These are phyloP conservation scores for Scutellaria galericulata DNA, from an alignment of 257 asterid genomes.

Conservation along the genomic window DNA sequence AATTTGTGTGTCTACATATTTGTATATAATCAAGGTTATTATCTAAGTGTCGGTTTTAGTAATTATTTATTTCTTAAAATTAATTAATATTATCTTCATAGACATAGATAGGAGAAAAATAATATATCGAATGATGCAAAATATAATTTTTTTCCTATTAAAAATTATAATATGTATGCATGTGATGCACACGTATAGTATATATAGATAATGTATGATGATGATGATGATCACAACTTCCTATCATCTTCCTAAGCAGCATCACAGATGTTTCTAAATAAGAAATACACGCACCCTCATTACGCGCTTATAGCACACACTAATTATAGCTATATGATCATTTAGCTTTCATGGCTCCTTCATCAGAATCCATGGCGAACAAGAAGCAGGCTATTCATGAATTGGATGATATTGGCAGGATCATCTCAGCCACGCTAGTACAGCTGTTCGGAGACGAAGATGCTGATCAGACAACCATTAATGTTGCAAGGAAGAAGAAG, in stretches of 20 bases:
- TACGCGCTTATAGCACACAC: not conserved
- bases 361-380: not conserved
- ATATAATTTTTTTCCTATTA: too few relatives aligned
- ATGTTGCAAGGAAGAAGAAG: conserved; percentile 1
- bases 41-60: too few relatives aligned
- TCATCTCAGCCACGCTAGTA: conserved; percentile 19
- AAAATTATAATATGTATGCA: too few relatives aligned
- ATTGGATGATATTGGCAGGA: not conserved
- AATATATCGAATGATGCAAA: too few relatives aligned
- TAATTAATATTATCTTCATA: too few relatives aligned
- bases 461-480: conserved; percentile 6
- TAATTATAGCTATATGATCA: too few relatives aligned
- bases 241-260: conserved; percentile 29
- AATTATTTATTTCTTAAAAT: too few relatives aligned
- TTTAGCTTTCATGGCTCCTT: conserved; percentile 18
- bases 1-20: too few relatives aligned
- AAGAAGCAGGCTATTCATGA: too few relatives aligned
- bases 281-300: not conserved
- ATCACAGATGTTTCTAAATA: conserved; percentile 20
- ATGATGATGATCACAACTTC: conserved; percentile 20
- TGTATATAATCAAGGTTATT: too few relatives aligned
- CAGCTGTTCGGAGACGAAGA: conserved; percentile 41
- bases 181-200: not conserved
- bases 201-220: not conserved
- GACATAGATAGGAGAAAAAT: too few relatives aligned